Conservation (phyloP, 2,329 filamentous ascomycete species). For the Sporothrix mexicana region DNA sequence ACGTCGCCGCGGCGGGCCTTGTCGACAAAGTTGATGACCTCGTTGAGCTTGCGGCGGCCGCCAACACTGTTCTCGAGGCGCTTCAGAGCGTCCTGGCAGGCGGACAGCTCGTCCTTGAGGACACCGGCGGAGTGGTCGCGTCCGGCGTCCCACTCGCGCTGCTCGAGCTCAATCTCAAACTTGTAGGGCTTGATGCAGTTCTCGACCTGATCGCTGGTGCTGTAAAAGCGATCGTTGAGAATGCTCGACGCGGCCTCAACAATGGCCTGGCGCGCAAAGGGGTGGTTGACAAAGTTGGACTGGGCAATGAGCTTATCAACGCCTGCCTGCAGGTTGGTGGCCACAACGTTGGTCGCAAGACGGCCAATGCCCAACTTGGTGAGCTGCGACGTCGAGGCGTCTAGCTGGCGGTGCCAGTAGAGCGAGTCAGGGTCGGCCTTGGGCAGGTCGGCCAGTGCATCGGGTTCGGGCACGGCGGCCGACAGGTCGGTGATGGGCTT, state of each 20-base stretch:
- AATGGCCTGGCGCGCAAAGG: constrained; percentile 92
- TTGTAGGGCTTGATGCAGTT: constrained; percentile 99
- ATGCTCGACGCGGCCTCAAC: constrained; percentile 88
- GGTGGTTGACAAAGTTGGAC: constrained; percentile 87
- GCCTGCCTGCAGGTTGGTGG: constrained; percentile 82
- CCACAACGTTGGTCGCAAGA: constrained; percentile 88
- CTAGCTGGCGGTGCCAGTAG: constrained; percentile 93
- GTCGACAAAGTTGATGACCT: constrained; percentile 91
- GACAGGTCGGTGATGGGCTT: constrained; percentile 87
- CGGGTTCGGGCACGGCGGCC: constrained; percentile 67
- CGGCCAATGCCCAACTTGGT: constrained; percentile 95
- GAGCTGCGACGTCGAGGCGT: constrained; percentile 85
- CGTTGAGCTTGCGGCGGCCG: constrained; percentile 80
- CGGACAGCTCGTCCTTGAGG: constrained; percentile 84
- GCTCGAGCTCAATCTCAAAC: constrained; percentile 94
- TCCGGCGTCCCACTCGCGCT: constrained; percentile 84
- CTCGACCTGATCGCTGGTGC: constrained; percentile 96
- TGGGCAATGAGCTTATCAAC: constrained; percentile 78
- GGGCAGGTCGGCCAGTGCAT: constrained; percentile 77
- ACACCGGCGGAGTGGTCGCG: constrained; percentile 80
- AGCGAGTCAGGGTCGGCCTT: constrained; percentile 83
- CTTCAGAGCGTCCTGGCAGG: constrained; percentile 80
- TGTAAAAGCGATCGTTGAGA: constrained; percentile 91
- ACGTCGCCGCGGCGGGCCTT: constrained; percentile 86
- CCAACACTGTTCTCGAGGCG: constrained; percentile 78